phyloP scores from a whole-genome alignment of 139 green algal species.

The Penium margaritaceum region DNA sequence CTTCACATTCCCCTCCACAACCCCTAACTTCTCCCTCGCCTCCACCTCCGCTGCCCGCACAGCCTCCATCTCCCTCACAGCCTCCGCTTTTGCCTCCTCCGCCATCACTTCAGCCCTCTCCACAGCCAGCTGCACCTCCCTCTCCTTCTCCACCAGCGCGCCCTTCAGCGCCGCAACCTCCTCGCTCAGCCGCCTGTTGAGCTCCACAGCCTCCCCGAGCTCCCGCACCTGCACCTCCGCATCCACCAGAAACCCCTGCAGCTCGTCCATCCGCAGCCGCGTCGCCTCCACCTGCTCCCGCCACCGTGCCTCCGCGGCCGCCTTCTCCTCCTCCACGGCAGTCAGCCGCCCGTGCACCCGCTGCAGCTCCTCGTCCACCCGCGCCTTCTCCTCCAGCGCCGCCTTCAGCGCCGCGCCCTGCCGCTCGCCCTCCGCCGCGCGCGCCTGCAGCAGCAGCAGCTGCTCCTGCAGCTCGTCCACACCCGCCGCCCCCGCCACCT shows the following conservation, averaged over 20 bases:
- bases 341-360: not conserved
- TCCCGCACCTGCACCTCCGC: conserved; percentile 3
- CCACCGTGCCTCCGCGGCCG: not conserved
- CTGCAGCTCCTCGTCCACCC: not conserved
- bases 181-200: not conserved
- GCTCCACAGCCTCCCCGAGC: conserved; percentile 5
- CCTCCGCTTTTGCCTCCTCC: not conserved
- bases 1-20: not conserved
- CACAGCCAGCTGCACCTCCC: not conserved
- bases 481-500: not conserved
- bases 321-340: not conserved
- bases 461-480: not conserved
- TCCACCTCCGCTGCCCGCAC: not conserved
- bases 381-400: conserved; percentile 12
- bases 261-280: not conserved
- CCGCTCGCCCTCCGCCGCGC: not conserved
- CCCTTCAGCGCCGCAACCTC: not conserved
- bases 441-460: not conserved
- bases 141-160: not conserved
- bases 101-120: not conserved
- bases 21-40: not conserved
- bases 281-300: not conserved
- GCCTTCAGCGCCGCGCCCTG: conserved; percentile 15
- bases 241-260: not conserved
- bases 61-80: not conserved